phyloP scores from a whole-genome alignment of 2,329 filamentous ascomycete genomes.

The Dactylonectria macrodidyma region DNA sequence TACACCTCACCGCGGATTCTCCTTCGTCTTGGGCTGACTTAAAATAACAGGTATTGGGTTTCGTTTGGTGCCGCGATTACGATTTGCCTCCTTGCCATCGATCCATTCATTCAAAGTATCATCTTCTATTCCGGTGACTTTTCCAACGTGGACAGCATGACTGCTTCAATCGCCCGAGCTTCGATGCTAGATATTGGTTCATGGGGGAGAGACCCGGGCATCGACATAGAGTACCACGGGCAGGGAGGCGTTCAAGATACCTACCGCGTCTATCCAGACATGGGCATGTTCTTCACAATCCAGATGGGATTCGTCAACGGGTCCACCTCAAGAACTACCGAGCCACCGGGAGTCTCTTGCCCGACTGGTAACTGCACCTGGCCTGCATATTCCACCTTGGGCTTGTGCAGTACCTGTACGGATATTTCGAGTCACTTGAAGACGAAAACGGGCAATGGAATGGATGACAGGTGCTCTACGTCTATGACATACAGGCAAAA shows the following conservation, averaged over 20 bases:
- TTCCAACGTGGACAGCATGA: neutral
- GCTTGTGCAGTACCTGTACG: slow-evolving; percentile 16
- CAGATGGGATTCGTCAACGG: slow-evolving; percentile 11
- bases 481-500: neutral
- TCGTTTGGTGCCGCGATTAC: slow-evolving; percentile 22
- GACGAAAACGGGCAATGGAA: neutral
- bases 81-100: slow-evolving; percentile 1
- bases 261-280: neutral
- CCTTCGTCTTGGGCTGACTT: neutral
- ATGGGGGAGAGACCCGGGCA: neutral
- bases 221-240: neutral
- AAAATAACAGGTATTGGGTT: slow-evolving; percentile 5
- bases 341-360: neutral
- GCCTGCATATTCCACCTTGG: slow-evolving; percentile 7
- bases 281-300: neutral
- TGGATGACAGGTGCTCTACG: neutral
- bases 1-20: too few relatives aligned
- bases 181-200: neutral
- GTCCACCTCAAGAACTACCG: neutral
- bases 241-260: neutral
- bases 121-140: slow-evolving; percentile 11
- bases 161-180: neutral
- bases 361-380: slow-evolving; percentile 21
- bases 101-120: slow-evolving; percentile 17
- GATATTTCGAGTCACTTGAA: neutral